phyloP scores from a whole-genome alignment of 225 moss, liverwort and hornwort species.

The Takakia lepidozioides region DNA sequence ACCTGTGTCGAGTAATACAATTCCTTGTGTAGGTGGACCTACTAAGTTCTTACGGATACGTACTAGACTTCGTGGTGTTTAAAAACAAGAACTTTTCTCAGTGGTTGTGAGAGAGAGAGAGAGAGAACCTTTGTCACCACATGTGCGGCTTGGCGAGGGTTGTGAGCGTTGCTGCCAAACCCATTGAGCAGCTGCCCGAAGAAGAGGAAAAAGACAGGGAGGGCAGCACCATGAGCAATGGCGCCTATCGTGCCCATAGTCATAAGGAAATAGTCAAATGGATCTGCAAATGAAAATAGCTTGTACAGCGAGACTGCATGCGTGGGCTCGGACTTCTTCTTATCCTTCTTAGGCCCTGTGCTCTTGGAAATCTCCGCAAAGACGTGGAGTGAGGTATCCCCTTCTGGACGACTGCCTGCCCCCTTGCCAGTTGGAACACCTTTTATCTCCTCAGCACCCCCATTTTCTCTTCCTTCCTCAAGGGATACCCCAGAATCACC shows the following conservation, averaged over 20 bases:
- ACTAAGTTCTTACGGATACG: too few relatives aligned
- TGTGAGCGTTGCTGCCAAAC: slow-evolving; percentile 18
- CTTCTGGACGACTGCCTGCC: not conserved
- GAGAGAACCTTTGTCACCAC: slow-evolving; percentile 17
- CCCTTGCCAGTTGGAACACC: not conserved
- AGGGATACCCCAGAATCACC: too few relatives aligned
- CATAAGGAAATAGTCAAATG: slow-evolving; percentile 25
- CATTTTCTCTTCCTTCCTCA: too few relatives aligned
- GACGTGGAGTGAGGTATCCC: slow-evolving; percentile 6
- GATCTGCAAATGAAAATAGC: slow-evolving; percentile 30
- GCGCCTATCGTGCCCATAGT: slow-evolving; percentile 9
- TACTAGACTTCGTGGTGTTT: too few relatives aligned
- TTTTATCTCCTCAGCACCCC: too few relatives aligned
- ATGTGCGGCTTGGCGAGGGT: slow-evolving; percentile 5
- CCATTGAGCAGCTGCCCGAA: slow-evolving; percentile 21
- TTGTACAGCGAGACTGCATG: slow-evolving; percentile 19
- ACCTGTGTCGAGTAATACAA: too few relatives aligned
- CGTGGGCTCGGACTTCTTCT: not conserved
- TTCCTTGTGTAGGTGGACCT: too few relatives aligned
- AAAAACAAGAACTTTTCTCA: too few relatives aligned
- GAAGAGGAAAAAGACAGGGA: slow-evolving; percentile 29
- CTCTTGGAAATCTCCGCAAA: slow-evolving; percentile 2
- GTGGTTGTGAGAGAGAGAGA: too few relatives aligned
- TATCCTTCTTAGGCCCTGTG: not conserved
- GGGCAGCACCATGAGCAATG: slow-evolving; percentile 12